Evolutionary conservation across 2,329 filamentous ascomycete genomes (phyloP).

Genomic region (Claviceps humidiphila): DNA sequence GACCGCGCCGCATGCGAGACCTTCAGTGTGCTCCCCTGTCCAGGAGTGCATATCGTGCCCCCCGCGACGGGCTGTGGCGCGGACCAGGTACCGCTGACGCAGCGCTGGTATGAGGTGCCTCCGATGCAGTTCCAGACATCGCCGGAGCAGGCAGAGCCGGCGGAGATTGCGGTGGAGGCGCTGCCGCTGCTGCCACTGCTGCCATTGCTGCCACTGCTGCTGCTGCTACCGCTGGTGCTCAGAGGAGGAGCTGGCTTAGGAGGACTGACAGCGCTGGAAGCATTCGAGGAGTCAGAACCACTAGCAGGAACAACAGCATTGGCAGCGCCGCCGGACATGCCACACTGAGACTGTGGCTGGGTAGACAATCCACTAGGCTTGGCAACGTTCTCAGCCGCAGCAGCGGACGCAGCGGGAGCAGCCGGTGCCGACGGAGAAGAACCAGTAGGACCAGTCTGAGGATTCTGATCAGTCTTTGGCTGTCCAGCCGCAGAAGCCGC

Average conservation of each 20-base stretch:
- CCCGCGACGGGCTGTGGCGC: conserved; percentile 25
- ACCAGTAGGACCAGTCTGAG: neutral
- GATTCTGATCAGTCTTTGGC: neutral
- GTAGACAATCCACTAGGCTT: conserved; percentile 25
- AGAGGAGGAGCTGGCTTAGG: neutral
- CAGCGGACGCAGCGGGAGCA: neutral
- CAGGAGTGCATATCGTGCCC: conserved; percentile 31
- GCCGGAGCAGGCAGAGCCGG: conserved; percentile 34
- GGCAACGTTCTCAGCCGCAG: neutral
- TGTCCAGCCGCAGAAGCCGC: neutral
- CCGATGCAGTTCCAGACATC: conserved; percentile 42
- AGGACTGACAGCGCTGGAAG: too few relatives aligned
- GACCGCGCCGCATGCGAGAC: conserved; percentile 19
- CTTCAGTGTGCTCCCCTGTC: conserved; percentile 18
- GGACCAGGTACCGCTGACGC: conserved; percentile 39
- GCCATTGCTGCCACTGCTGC: neutral
- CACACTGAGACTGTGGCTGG: neutral
- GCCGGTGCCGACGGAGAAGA: too few relatives aligned
- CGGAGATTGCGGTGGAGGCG: conserved; percentile 19
- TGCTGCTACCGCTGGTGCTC: neutral
- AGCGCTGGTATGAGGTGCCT: conserved; percentile 39
- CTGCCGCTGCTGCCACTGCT: conserved; percentile 11
- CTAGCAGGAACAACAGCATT: conserved; percentile 1
- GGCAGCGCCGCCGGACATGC: conserved; percentile 2
- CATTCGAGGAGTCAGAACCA: too few relatives aligned